Base-by-base conservation (phyloP, 78 protist genomes). In the Speleostelium caveatum region DNA sequence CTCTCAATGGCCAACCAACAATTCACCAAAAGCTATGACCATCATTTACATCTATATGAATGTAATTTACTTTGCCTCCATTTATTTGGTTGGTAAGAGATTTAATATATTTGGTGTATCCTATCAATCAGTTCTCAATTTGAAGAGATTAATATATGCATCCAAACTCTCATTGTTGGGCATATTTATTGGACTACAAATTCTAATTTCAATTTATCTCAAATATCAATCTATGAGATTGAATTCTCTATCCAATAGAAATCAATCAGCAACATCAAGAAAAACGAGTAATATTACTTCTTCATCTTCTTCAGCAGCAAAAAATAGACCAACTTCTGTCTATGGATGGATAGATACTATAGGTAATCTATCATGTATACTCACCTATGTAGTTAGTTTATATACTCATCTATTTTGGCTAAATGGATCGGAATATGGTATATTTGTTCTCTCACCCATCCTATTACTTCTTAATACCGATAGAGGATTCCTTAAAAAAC, bases 361-460 rank as follows among this genome's bases (percentile, higher is more conserved):
- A 14, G 53, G n/a, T 45, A 10, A 45, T 45, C 53, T 45, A 45
- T 45, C 53, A 14, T 45, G 10, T 14, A 45, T 45, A 45, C 53
- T 10, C 53, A 45, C 10, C 53, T 6, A 45, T 14, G 6, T 6
- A 45, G n/a, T 14, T 14, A 14, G 53, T 6, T 45, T 45, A 45
- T 45, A 45, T 10, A 45, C 10, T 45, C 53, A 14, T 6, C 53
- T 45, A 45, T 45, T 45, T 32, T 68, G 63, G 53, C 7, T 80
- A 32, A 60, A 49, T 30, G 74, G 65, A 5, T 49, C 51, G 21
- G 89, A 80, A 45, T 22, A 32, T 3, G 62, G 76, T 2, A 49
- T 80, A 8, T 67, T 80, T 14, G 61, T 80, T 10, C 32, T 80
- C 17, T 65, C 89, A 56, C 89, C 89, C 35, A 38, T 80, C 2